Evolutionary conservation across 441 rosid species (phyloP), one percentile per base, ranked within the genome.

Genomic region (Bruguiera hainesii): DNA sequence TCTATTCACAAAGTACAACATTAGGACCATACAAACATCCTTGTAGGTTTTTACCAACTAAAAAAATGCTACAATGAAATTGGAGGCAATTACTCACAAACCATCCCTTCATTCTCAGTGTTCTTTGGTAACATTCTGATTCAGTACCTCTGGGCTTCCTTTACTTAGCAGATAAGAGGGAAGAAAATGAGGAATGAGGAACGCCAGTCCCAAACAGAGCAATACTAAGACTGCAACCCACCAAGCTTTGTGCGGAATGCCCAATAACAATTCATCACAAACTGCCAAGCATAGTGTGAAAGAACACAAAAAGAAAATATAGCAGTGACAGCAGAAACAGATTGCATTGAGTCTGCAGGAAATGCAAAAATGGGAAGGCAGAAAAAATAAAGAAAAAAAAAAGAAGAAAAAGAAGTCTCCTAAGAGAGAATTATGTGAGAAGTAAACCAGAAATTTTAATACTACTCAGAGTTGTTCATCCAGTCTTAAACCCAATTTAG

Each of bases 181-280:
- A 65, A 94, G 91, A 78, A 84, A 85, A 29, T 64, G 55, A 0
- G 93, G 96, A 79, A 81, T 51, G 75, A 83, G 58, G 70, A 90
- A 71, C 1, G 97, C 88, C 51, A 69, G 64, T 50, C 73, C 84
- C 60, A 91, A 84, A 76, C 99, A 94, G 49, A 86, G 63, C 66
- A 89, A 67, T 21, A 77, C 90, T 71, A 84, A 74, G 55, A 81
- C 51, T n/a, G 75, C 95, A 33, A 87, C 93, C 84, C 83, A 80
- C 95, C 98, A 87, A 70, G 91, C 87, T 73, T 85, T 63, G 73
- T 75, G 74, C 2, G 97, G 89, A 66, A 93, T 82, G 62, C 96
- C 95, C 81, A 89, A 61, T 15, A 86, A 63, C 65, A 88, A 76
- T 60, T 94, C 97, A 76, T 94, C 96, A 61, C 97, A 89, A 75